Base-by-base conservation (phyloP, 495 filamentous ascomycete species). In the Daldinia childiae region DNA sequence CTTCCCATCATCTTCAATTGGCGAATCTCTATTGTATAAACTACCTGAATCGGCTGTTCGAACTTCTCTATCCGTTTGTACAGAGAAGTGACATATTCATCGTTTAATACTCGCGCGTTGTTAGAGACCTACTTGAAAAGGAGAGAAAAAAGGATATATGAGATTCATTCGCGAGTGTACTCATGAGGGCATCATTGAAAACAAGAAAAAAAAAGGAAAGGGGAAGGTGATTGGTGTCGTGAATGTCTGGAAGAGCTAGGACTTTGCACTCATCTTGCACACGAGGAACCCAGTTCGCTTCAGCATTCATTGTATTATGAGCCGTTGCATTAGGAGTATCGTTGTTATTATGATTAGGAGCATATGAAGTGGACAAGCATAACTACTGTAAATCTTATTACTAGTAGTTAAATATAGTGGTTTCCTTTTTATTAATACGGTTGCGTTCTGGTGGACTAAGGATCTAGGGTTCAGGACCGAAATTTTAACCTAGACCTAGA, bases 1-100 rank as follows among this genome's bases (percentile, higher is more conserved):
- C 21, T 63, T 2, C 48, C 45, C 5, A 12, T 63, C 24, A 21
- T 63, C 0, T 52, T 54, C 60, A 24, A n/a, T 1, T 63, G 50
- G 50, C 24, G 26, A 14, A 27, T 54, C 50, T 6, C 24, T 6
- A 4, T 54, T 30, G 12, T 9, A 4, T 27, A 17, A 30, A 30
- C 1, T 14, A 30, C 5, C 5, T 5, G 27, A 11, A 30, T 17
- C 50, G 15, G 12, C 50, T 4, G 19, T 24, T 14, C 19, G 43
- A 12, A 12, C 3, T 11, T 24, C 19, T 21, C 8, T 48, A 4
- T 11, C 19, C 11, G 43, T 21, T 24, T 21, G 19, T 48, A 6
- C 19, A 14, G 2, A 21, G 17, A 19, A 24, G 43, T 12, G 2
- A 14, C 43, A 6, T 48, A 48, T 48, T 21, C 8, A 12, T 14